Conservation (phyloP, 306 rosid genomes). For the Quercus gilva region DNA sequence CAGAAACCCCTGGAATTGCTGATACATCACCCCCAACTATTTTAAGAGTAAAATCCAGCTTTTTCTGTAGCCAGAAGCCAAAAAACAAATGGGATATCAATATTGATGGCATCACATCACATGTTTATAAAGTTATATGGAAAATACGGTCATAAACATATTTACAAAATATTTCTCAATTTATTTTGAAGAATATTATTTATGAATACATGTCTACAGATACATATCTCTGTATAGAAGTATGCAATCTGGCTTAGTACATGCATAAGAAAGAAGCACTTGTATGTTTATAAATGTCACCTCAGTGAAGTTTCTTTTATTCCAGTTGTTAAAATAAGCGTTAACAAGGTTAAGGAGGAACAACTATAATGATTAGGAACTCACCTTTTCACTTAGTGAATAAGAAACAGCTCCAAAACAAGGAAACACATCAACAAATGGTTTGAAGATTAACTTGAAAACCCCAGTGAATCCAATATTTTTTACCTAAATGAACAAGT, state of each 20-base stretch:
- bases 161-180: neutral
- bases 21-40: slow-evolving; percentile 80
- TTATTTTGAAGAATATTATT: neutral
- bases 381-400: slow-evolving; percentile 83
- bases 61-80: slow-evolving; percentile 56
- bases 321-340: slow-evolving; percentile 5
- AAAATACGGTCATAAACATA: neutral
- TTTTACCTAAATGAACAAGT: slow-evolving; percentile 78
- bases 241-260: neutral
- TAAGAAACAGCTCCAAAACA: slow-evolving; percentile 81
- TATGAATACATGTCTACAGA: slow-evolving; percentile 6
- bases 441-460: slow-evolving; percentile 96
- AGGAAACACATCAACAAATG: slow-evolving; percentile 81
- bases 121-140: neutral
- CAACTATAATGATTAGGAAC: slow-evolving; percentile 14
- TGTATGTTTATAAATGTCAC: neutral
- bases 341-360: neutral
- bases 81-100: neutral
- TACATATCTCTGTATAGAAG: neutral
- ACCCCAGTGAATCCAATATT: slow-evolving; percentile 98
- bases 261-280: slow-evolving; percentile 12
- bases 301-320: slow-evolving; percentile 6
- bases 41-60: slow-evolving; percentile 85
- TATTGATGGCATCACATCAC: neutral
- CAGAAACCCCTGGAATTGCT: slow-evolving; percentile 76